phyloP scores from a whole-genome alignment of 441 rosid genomes.

The Manihot esculenta region DNA sequence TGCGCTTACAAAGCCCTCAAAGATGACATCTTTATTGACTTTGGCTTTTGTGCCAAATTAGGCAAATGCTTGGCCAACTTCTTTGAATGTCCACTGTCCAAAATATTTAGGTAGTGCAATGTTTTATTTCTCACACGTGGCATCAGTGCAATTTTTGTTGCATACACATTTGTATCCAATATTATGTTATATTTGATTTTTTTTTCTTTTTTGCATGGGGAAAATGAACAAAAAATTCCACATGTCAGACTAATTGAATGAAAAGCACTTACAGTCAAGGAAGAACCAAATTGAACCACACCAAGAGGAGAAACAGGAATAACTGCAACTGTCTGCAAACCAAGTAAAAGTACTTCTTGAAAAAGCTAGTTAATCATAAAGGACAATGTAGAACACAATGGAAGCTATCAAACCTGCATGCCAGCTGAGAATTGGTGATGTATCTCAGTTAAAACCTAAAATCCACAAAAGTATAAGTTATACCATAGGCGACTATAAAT shows the following conservation, averaged over 20 bases:
- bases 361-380: constrained; percentile 10
- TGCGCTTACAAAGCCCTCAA: no score
- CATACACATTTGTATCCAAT: not conserved
- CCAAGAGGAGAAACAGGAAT: constrained; percentile 83
- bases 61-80: no score
- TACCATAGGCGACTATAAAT: not conserved
- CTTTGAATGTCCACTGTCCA: no score
- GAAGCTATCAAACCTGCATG: constrained; percentile 65
- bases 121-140: no score
- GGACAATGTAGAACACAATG: constrained; percentile 7
- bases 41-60: no score
- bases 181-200: not conserved
- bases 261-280: constrained; percentile 54
- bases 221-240: not conserved
- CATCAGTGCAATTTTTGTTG: no score
- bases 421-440: constrained; percentile 83
- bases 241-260: not conserved
- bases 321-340: constrained; percentile 77
- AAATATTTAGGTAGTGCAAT: no score
- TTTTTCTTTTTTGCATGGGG: not conserved
- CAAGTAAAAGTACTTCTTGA: constrained; percentile 15
- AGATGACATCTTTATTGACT: no score
- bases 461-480: constrained; percentile 23
- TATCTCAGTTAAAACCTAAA: constrained; percentile 67
- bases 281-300: constrained; percentile 89